A percentile compares a stretch with the other conserved stretches of the same genome.
Conservation (phyloP, 768 basidiomycete genomes). For the Panaeolus papilionaceus region DNA sequence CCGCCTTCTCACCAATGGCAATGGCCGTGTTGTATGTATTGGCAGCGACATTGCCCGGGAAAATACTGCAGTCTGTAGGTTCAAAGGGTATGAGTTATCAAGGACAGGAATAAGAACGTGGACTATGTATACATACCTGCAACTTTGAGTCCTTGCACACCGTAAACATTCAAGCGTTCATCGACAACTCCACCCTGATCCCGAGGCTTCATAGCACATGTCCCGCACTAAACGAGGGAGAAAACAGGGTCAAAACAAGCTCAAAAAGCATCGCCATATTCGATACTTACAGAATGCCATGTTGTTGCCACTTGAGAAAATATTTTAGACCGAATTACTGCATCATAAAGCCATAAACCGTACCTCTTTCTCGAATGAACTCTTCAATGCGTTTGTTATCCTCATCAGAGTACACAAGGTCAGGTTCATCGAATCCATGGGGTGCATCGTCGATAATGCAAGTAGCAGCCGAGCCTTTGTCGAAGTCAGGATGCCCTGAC, state of each 20-base stretch:
- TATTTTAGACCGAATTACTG: not conserved
- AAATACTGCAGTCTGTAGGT: slow-evolving; percentile 31
- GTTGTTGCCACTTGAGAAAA: slow-evolving; percentile 39
- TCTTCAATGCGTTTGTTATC: slow-evolving; percentile 50
- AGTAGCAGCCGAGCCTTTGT: slow-evolving; percentile 38
- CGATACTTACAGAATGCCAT: slow-evolving; percentile 46
- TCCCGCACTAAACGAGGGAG: slow-evolving; percentile 23
- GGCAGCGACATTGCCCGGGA: slow-evolving; percentile 37
- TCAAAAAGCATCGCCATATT: not conserved
- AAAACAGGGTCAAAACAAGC: not conserved
- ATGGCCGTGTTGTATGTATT: slow-evolving; percentile 44
- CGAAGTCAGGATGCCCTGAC: slow-evolving; percentile 42
- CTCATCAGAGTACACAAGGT: slow-evolving; percentile 44
- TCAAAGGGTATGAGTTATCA: not conserved
- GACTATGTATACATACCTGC: slow-evolving; percentile 26
- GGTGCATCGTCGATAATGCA: slow-evolving; percentile 29
- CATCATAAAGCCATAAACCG: slow-evolving; percentile 13
- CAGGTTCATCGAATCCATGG: slow-evolving; percentile 37
- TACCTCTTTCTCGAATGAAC: slow-evolving; percentile 18
- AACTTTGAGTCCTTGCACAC: slow-evolving; percentile 33
- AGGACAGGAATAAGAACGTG: too few species aligned
- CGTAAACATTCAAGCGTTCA: slow-evolving; percentile 35
- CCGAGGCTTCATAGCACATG: slow-evolving; percentile 34
- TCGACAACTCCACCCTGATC: slow-evolving; percentile 32
- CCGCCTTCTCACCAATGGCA: slow-evolving; percentile 61